Conservation (phyloP, 441 rosid genomes). For the Brassica hybrid region DNA sequence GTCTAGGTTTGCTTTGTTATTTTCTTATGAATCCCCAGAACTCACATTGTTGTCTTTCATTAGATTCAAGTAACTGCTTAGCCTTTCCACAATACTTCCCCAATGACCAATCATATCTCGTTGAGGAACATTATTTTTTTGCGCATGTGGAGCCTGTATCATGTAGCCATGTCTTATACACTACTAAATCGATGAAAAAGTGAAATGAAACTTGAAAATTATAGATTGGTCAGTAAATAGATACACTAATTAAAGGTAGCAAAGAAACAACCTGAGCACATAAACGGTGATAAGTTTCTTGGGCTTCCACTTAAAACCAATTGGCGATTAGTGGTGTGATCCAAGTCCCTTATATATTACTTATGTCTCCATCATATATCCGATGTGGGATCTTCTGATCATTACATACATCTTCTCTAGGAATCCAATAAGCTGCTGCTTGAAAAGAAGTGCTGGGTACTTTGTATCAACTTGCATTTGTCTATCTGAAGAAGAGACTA, state of each 20-base stretch:
- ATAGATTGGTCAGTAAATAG: background rate
- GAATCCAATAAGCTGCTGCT: constrained; percentile 99
- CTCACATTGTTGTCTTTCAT: constrained; percentile 89
- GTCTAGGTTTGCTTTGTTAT: background rate
- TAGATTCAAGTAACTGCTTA: constrained; percentile 68
- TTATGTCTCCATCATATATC: too few relatives aligned
- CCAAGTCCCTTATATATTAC: too few relatives aligned
- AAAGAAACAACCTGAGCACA: constrained; percentile 82
- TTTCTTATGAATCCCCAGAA: constrained; percentile 25
- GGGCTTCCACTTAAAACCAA: too few relatives aligned
- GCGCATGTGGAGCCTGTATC: constrained; percentile 95
- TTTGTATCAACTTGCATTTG: constrained; percentile 96
- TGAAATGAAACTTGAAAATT: background rate
- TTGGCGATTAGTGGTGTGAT: too few relatives aligned
- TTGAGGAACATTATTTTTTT: constrained; percentile 94
- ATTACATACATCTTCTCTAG: constrained; percentile 99
- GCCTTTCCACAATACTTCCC: constrained; percentile 92
- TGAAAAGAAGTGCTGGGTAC: constrained; percentile 97
- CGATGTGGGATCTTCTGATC: too few relatives aligned
- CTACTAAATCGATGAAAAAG: background rate
- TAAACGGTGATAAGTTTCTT: too few relatives aligned
- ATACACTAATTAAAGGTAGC: constrained; percentile 19
- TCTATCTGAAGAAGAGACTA: constrained; percentile 77
- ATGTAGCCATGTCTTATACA: constrained; percentile 12
- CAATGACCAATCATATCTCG: constrained; percentile 97